Conservation (phyloP, 1,139 yeast species). For the Diutina ranongensis region DNA sequence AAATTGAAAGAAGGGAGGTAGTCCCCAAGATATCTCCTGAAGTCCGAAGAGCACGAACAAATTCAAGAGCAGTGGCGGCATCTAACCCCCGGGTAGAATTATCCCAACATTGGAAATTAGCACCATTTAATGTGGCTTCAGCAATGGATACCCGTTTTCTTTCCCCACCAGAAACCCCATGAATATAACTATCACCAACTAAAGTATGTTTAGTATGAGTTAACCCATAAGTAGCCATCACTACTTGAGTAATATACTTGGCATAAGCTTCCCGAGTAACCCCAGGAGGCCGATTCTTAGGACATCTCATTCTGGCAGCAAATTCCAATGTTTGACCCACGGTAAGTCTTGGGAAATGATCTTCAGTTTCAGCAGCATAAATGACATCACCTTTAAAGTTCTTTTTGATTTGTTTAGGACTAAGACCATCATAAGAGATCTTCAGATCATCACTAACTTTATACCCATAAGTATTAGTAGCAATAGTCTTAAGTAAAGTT, state of each 20-base stretch:
- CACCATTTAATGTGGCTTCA: conserved; percentile 27
- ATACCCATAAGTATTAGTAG: conserved; percentile 66
- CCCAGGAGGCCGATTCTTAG: conserved; percentile 6
- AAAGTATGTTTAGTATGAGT: conserved; percentile 15
- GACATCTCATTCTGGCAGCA: conserved; percentile 6
- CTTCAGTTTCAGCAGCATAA: conserved; percentile 7
- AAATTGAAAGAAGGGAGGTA: conserved; percentile 18
- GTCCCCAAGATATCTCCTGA: conserved; percentile 16
- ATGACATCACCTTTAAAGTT: conserved; percentile 7
- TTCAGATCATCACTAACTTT: conserved; percentile 21
- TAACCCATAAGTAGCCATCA: conserved; percentile 8
- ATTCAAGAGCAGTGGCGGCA: conserved; percentile 39
- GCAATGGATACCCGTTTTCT: conserved; percentile 35
- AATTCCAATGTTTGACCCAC: conserved; percentile 7
- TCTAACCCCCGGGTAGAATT: conserved; percentile 54
- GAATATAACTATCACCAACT: conserved; percentile 26
- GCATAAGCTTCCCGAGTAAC: conserved; percentile 6
- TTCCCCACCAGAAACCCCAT: conserved; percentile 36
- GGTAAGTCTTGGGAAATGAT: conserved; percentile 6
- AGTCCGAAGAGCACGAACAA: conserved; percentile 18
- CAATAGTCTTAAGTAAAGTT: conserved; percentile 59
- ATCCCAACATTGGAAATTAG: conserved; percentile 45
- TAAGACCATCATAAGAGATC: conserved; percentile 6
- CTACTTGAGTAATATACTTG: conserved; percentile 6
- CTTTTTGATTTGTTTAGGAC: neutral